Conservation (phyloP, 208 protist species). For the Trypanosomatidae sp. region DNA sequence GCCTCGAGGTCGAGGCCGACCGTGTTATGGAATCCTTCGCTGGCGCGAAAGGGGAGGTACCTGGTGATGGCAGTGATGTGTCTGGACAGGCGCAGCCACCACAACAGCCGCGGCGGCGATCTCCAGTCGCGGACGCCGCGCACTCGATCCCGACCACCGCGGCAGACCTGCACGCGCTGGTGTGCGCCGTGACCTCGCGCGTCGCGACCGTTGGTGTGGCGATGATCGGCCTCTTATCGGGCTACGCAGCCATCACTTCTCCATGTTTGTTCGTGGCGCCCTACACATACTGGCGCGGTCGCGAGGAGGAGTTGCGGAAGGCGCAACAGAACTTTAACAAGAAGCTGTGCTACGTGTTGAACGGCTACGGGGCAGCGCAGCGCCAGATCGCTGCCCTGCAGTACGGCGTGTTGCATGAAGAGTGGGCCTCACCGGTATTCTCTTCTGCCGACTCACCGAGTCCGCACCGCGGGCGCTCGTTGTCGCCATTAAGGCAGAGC, state of each 20-base stretch:
- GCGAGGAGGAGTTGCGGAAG: constrained; percentile 31
- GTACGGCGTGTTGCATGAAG: constrained; percentile 31
- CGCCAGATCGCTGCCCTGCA: constrained; percentile 45
- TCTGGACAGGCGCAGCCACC: background rate
- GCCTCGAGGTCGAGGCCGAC: background rate
- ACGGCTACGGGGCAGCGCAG: constrained; percentile 48
- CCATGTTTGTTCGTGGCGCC: constrained; percentile 45
- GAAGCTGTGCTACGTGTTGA: constrained; percentile 63
- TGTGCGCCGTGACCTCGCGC: constrained; percentile 26
- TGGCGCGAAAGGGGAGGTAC: background rate
- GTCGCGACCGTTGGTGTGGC: constrained; percentile 59
- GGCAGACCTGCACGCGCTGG: constrained; percentile 1
- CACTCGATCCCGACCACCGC: background rate
- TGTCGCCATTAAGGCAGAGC: background rate
- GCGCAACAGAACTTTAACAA: constrained; percentile 38
- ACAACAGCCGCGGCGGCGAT: background rate
- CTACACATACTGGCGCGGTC: constrained; percentile 38
- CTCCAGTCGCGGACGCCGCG: background rate
- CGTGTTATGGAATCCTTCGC: background rate
- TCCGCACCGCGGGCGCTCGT: background rate
- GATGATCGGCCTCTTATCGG: constrained; percentile 63
- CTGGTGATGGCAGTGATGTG: background rate
- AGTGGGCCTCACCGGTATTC: constrained; percentile 18
- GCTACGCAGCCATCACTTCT: constrained; percentile 72
- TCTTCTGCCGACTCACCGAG: constrained; percentile 1